Evolutionary conservation across 1,284 basidiomycete genomes (phyloP).

Genomic region (Coniferiporia weirii): DNA sequence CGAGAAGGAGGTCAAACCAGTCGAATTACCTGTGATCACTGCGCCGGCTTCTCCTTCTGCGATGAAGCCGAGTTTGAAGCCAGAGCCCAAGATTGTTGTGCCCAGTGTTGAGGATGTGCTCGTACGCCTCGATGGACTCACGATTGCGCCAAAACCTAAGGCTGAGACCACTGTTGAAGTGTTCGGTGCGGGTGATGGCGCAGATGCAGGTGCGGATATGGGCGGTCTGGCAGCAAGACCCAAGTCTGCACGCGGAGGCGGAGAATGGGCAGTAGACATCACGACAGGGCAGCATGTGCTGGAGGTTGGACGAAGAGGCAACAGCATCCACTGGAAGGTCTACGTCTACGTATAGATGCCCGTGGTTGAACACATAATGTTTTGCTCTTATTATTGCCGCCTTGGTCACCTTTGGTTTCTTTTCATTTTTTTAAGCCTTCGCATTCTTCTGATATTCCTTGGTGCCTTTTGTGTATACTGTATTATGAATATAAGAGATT

Average conservation of each 20-base stretch:
- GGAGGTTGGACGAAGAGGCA: slow-evolving; percentile 15
- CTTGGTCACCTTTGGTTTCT: not conserved
- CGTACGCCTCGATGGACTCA: slow-evolving; percentile 9
- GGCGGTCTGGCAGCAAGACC: not conserved
- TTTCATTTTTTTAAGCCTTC: not conserved
- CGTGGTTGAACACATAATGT: not conserved
- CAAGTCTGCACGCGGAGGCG: not conserved
- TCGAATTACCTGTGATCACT: not conserved
- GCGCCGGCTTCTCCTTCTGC: not conserved
- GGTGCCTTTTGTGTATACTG: not conserved
- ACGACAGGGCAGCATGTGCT: slow-evolving; percentile 14
- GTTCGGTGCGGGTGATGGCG: not conserved
- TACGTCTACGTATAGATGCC: slow-evolving; percentile 2
- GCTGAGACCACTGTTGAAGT: not conserved
- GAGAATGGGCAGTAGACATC: slow-evolving; percentile 12
- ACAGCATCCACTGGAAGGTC: slow-evolving; percentile 12
- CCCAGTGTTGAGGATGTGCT: slow-evolving; percentile 7
- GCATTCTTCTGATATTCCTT: not conserved
- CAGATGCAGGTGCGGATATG: not conserved
- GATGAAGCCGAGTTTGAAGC: not conserved
- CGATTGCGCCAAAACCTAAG: not conserved
- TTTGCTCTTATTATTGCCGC: too few relatives aligned
- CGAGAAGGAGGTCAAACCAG: not conserved
- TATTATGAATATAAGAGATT: not conserved
- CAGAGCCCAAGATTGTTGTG: not conserved